Base-by-base conservation (phyloP, 371 early-diverging fungal genomes). In the Basidiobolus meristosporus region DNA sequence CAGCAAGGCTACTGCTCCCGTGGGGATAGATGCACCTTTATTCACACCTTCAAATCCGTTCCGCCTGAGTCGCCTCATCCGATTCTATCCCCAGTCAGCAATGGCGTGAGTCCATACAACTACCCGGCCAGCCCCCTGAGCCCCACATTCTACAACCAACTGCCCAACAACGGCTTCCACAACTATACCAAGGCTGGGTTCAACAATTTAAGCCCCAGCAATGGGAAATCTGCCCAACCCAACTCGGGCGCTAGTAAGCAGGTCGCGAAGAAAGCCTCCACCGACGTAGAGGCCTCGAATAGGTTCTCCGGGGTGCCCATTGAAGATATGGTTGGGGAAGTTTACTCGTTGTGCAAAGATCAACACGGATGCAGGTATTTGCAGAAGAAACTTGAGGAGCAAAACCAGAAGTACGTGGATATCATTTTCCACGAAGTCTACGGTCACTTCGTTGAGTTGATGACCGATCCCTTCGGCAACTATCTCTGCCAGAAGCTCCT, bases 311-410 rank as follows among this genome's bases (percentile, higher is more conserved):
- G 10, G 65, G 60, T 2, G 61, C 67, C 17, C 53, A 14, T 34
- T 7, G 34, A 34, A 34, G 34, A 34, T 7, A 34, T 34, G 34
- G 18, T 18, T n/a, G 42, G 42, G 5, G 68, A 78, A 40, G 65
- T 88, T 10, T 73, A 73, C 39, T 60, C 71, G 1, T 53, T 89
- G 9, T 82, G 83, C 60, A 85, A 82, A 53, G 90, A 90, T 50
- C 89, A 90, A 49, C 72, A 85, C 44, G 90, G 90, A 3, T 90
- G 90, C 53, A 68, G 90, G 11, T 90, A 70, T 42, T 51, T 90
- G 31, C 90, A 90, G 54, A 73, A 69, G 57, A 74, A 77, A 46
- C 57, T 90, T 7, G 90, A 90, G 44, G 87, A 86, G 36, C 61
- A 68, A 11, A 67, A 68, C 32, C 62, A 66, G 11, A 53, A 60